Percentiles rank a stretch among this genome's conserved stretches.
These are phyloP conservation scores for Amaranthus cruentus DNA, from an alignment of 148 eudicot genomes.

Conservation along the genomic window DNA sequence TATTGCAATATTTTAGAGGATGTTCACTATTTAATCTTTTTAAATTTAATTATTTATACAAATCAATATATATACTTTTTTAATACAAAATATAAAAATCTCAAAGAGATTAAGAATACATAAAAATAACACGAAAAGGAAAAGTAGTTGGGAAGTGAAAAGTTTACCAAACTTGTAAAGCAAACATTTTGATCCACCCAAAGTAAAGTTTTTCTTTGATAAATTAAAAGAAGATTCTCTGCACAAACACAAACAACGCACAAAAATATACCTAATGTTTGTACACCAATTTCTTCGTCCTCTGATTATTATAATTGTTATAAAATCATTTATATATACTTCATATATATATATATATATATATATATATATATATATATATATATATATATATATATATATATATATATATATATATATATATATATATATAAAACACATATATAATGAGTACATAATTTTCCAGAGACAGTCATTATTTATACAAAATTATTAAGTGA, in stretches of 20 bases:
- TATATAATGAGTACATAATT: no score
- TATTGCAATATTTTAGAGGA: neutral
- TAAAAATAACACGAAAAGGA: neutral
- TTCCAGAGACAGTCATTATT: no score
- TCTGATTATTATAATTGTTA: neutral
- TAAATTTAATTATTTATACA: no score
- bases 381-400: no score
- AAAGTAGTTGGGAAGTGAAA: slow-evolving; percentile 8
- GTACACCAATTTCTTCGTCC: neutral
- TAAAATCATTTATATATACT: no score
- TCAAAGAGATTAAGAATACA: neutral
- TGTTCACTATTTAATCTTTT: neutral
- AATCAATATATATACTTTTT: neutral
- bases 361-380: no score
- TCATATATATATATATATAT: no score
- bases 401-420: no score
- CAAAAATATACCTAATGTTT: neutral
- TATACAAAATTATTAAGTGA: no score
- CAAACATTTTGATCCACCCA: neutral
- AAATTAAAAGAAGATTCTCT: slow-evolving; percentile 1
- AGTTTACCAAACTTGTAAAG: neutral
- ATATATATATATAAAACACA: no score
- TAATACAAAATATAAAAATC: neutral
- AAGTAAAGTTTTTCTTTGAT: neutral
- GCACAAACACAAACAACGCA: slow-evolving; percentile 7